These are phyloP conservation scores for Ensete glaucum DNA, from an alignment of 176 grass and related monocot genomes.

Conservation along the genomic window DNA sequence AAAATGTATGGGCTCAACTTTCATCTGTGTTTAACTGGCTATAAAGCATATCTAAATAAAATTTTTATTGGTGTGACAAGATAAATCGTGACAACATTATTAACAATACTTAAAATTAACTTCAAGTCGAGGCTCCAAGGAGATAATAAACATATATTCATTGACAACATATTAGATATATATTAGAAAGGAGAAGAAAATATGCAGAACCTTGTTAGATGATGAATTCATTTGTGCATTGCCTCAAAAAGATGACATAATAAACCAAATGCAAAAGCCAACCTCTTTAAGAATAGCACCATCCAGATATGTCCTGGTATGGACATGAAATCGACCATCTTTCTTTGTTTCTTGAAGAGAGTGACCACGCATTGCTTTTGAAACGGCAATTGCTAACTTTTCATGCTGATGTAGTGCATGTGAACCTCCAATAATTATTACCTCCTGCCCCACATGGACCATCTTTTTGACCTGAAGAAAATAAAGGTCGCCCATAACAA, in stretches of 20 bases:
- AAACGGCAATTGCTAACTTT: constrained; percentile 89
- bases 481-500: neutral
- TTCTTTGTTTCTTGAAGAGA: constrained; percentile 94
- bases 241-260: neutral
- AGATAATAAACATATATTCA: neutral
- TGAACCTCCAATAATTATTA: constrained; percentile 84
- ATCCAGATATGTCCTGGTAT: constrained; percentile 90
- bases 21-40: no score
- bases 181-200: neutral
- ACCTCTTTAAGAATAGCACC: constrained; percentile 95
- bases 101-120: neutral
- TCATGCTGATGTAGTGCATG: constrained; percentile 91
- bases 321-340: constrained; percentile 86
- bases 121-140: neutral
- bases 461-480: constrained; percentile 83
- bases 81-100: neutral
- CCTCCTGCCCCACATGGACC: constrained; percentile 79
- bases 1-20: neutral
- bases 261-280: constrained; percentile 5
- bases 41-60: no score
- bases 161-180: no score
- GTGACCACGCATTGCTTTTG: constrained; percentile 91
- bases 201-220: neutral
- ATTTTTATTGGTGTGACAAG: neutral
- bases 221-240: neutral